Evolutionary conservation across 495 filamentous ascomycete genomes (phyloP).

Genomic region (Baudoinia panamericana): DNA sequence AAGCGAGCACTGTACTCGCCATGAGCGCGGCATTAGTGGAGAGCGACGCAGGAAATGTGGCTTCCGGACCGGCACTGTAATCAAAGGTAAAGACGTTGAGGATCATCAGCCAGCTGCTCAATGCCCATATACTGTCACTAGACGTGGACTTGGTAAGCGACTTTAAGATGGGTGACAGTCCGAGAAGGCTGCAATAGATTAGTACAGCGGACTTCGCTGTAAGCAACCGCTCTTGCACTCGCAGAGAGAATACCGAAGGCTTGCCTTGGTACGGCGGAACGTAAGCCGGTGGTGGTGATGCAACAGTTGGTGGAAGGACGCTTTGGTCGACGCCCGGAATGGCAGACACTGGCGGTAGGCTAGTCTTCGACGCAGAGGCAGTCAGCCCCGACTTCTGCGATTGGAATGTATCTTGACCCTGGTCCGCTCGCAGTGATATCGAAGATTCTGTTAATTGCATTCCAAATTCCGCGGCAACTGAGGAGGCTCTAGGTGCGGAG

Average conservation of each 20-base stretch:
- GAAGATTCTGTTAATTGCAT: conserved; percentile 5
- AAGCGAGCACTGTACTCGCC: conserved; percentile 85
- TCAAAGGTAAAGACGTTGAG: conserved; percentile 98
- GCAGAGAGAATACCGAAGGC: conserved; percentile 37
- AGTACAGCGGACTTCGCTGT: conserved; percentile 83
- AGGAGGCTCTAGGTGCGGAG: conserved; percentile 2
- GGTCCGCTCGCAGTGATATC: neutral
- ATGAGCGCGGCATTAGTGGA: conserved; percentile 92
- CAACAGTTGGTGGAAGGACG: neutral
- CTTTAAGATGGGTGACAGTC: conserved; percentile 85
- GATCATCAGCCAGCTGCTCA: conserved; percentile 80
- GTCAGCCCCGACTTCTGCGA: too few species aligned
- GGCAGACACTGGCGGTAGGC: neutral
- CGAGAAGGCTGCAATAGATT: conserved; percentile 83
- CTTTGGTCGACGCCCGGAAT: neutral
- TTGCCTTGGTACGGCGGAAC: conserved; percentile 22
- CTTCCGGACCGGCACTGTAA: conserved; percentile 59
- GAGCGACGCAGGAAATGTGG: conserved; percentile 69
- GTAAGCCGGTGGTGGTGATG: conserved; percentile 1
- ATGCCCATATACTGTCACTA: conserved; percentile 88
- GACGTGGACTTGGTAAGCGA: conserved; percentile 84
- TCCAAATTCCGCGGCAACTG: conserved; percentile 6
- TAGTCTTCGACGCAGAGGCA: neutral
- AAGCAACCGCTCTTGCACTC: conserved; percentile 52
- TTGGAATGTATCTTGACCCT: too few species aligned